These are phyloP conservation scores for Nepenthes mirabilis DNA, from an alignment of 148 eudicot species.

Conservation along the genomic window DNA sequence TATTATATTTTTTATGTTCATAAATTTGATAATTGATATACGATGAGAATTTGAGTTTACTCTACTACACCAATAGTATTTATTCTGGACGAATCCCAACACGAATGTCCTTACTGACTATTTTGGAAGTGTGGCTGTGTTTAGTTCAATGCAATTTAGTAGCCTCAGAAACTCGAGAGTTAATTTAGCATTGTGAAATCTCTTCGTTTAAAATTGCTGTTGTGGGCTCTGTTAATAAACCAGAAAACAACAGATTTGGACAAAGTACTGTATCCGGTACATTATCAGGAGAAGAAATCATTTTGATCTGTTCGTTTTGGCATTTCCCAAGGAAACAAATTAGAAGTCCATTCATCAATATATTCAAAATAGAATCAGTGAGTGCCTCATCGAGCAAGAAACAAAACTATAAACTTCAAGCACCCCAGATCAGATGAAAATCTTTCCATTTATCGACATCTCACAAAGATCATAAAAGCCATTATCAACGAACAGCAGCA, in stretches of 20 bases:
- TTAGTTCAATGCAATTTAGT: too few relatives aligned
- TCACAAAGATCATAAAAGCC: background rate
- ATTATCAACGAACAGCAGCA: constrained; percentile 31
- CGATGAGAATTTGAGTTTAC: too few relatives aligned
- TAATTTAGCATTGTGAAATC: too few relatives aligned
- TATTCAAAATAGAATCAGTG: background rate
- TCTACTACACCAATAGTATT: too few relatives aligned
- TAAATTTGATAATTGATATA: too few relatives aligned
- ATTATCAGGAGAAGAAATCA: constrained; percentile 1
- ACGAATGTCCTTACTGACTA: too few relatives aligned
- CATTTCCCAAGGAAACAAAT: background rate
- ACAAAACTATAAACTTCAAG: background rate
- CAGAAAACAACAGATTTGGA: background rate
- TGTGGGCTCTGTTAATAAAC: background rate
- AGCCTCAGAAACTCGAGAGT: too few relatives aligned
- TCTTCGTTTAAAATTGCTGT: too few relatives aligned
- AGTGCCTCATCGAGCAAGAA: background rate
- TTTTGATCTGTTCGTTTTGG: background rate
- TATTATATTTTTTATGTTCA: too few relatives aligned
- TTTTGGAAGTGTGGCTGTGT: too few relatives aligned
- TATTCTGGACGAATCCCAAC: too few relatives aligned
- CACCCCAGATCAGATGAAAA: background rate
- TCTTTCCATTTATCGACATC: constrained; percentile 1
- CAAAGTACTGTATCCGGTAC: background rate
- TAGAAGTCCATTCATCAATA: background rate